Base-by-base conservation (phyloP, 1,284 basidiomycete genomes). In the Leccinum colubrinum region DNA sequence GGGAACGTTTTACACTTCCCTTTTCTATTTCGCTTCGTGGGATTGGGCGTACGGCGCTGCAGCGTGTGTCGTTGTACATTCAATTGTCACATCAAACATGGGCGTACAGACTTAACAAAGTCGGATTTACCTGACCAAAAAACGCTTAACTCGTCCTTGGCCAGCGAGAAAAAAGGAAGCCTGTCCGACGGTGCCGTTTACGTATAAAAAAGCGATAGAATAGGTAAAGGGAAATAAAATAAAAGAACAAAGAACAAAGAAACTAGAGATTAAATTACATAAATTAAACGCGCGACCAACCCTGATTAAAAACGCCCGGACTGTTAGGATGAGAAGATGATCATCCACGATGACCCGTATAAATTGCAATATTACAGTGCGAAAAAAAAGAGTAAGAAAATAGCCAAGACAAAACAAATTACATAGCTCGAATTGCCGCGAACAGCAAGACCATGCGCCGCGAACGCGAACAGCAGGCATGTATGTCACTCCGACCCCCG, bases 251-350 rank as follows among this genome's bases (percentile, higher is more conserved):
- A 48, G 46, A 20, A 46, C 43, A 20, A 46, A 46, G 43, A 43
- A 43, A 46, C 43, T 17, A 46, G 17, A 46, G 11, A 20, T 20
- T 48, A 48, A 48, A 48, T 46, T 46, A 43, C 41, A 46, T 46
- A 48, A 39, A 53, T 53, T 30, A 53, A 22, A 37, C 5, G 6
- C 7, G 11, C 56, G 35, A 51, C 56, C 46, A 20, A 20, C 46
- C 46, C 46, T 48, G 46, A 20, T 20, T 11, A 48, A 12, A 48
- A 48, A 48, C 46, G 46, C 46, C 20, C 17, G 46, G 46, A 11
- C 11, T 59, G 52, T 41, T 37, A 55, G 15, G n/a, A 66, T 53
- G 55, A 55, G 55, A 20, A 33, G 20, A 67, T 56, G 46, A 48
- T 52, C 15, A 25, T 30, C 15, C 37, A 14, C 4, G 20, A 64